Evolutionary conservation across 148 eudicot species (phyloP).

Genomic region (Amaranthus cruentus): DNA sequence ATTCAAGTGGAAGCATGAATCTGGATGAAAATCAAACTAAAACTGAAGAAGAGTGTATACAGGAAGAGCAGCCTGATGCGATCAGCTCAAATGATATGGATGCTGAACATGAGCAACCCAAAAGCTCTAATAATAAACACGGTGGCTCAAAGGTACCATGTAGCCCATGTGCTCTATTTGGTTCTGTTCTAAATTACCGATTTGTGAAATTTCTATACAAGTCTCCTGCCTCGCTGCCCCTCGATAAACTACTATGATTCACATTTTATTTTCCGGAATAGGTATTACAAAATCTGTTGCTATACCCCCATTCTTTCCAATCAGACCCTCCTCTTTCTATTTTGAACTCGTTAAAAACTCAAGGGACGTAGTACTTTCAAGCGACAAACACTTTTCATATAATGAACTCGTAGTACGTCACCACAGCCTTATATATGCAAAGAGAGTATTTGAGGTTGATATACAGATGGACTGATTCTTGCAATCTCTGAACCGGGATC

Average conservation of each 20-base stretch:
- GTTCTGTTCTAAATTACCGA: background rate
- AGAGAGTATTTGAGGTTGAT: too few species aligned
- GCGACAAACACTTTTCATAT: too few species aligned
- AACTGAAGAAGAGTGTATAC: constrained; percentile 27
- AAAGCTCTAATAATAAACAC: constrained; percentile 22
- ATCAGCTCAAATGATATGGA: constrained; percentile 25
- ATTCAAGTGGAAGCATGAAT: constrained; percentile 33
- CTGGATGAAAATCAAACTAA: constrained; percentile 26
- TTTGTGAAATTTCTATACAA: background rate
- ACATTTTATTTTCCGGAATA: too few species aligned
- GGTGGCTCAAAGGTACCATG: constrained; percentile 41
- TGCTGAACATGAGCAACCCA: constrained; percentile 27
- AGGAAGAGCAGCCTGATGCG: constrained; percentile 33
- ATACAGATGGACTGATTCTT: too few species aligned
- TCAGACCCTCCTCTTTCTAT: too few species aligned
- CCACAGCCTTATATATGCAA: too few species aligned
- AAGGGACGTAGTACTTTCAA: too few species aligned
- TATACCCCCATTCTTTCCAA: too few species aligned
- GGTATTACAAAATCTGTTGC: too few species aligned
- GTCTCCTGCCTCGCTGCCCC: background rate
- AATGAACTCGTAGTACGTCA: too few species aligned
- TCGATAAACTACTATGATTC: background rate
- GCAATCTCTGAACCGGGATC: too few species aligned
- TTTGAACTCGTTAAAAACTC: too few species aligned
- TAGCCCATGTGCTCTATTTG: constrained; percentile 4